A percentile compares a stretch with the other conserved stretches of the same genome.
These are phyloP conservation scores for Spizellomyces punctatus DNA, from an alignment of 192 early-diverging fungal species.

Conservation along the genomic window DNA sequence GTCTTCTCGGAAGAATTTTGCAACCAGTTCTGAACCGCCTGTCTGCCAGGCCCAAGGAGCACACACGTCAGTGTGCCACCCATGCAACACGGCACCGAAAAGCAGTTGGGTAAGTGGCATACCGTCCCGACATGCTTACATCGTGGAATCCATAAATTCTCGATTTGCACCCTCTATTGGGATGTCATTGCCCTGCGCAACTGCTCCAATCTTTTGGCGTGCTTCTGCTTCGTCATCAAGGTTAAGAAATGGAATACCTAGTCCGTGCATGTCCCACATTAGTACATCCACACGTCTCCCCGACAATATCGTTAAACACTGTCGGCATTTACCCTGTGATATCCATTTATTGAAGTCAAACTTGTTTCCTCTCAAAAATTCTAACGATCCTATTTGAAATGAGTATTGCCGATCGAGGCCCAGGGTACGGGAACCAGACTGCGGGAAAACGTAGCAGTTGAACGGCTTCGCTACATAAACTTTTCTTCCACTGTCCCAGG, in stretches of 20 bases:
- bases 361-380: slow-evolving; percentile 72
- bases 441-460: slow-evolving; percentile 90
- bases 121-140: slow-evolving; percentile 25
- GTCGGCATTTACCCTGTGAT: slow-evolving; percentile 2
- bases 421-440: slow-evolving; percentile 44
- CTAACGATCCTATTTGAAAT: slow-evolving; percentile 58
- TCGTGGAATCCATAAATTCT: slow-evolving; percentile 48
- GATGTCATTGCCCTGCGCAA: slow-evolving; percentile 42
- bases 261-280: neutral
- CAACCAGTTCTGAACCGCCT: slow-evolving; percentile 50
- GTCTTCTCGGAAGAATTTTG: slow-evolving; percentile 45
- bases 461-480: slow-evolving; percentile 78
- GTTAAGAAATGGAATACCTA: slow-evolving; percentile 76
- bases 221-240: slow-evolving; percentile 57
- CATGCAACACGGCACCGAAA: slow-evolving; percentile 15
- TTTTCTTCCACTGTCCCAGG: slow-evolving; percentile 53
- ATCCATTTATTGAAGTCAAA: slow-evolving; percentile 96
- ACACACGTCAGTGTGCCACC: neutral
- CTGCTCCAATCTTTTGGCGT: slow-evolving; percentile 14
- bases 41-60: slow-evolving; percentile 30
- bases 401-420: slow-evolving; percentile 56
- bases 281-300: slow-evolving; percentile 14
- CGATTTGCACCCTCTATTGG: slow-evolving; percentile 55
- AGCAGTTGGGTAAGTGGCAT: too few species aligned
- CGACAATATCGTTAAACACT: slow-evolving; percentile 1